phyloP scores from a whole-genome alignment of 441 rosid species.

The Geranium incanum region DNA sequence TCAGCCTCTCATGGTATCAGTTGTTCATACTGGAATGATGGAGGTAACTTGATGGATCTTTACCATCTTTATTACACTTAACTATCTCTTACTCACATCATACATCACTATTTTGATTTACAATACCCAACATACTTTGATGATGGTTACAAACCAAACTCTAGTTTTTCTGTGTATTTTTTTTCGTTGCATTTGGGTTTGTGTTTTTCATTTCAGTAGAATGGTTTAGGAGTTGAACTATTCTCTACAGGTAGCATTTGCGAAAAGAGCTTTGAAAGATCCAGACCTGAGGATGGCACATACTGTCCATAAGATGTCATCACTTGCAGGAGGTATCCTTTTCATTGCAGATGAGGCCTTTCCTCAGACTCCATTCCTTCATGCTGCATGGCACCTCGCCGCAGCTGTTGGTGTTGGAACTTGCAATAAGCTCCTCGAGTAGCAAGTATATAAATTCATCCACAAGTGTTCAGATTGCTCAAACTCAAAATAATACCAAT shows the following conservation, averaged over 20 bases:
- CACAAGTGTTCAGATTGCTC: constrained; percentile 17
- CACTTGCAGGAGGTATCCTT: constrained; percentile 65
- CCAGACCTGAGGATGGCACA: constrained; percentile 71
- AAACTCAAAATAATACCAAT: constrained; percentile 6
- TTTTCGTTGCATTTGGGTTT: too few species aligned
- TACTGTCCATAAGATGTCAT: constrained; percentile 77
- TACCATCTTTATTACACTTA: neutral
- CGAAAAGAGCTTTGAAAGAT: constrained; percentile 63
- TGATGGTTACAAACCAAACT: neutral
- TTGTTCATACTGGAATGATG: constrained; percentile 91
- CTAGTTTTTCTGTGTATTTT: too few species aligned
- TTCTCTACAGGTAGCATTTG: constrained; percentile 60
- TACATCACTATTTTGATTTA: neutral
- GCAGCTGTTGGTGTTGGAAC: constrained; percentile 91
- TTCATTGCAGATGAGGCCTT: constrained; percentile 85
- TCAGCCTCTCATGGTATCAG: constrained; percentile 92
- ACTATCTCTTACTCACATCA: neutral
- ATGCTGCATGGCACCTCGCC: constrained; percentile 98
- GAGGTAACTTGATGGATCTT: constrained; percentile 41
- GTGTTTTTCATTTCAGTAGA: too few species aligned
- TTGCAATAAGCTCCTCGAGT: constrained; percentile 83
- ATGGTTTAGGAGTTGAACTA: neutral
- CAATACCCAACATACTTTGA: neutral
- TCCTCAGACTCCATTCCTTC: constrained; percentile 66
- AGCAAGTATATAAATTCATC: constrained; percentile 21